A percentile compares a stretch with the other conserved stretches of the same genome.
phyloP scores from a whole-genome alignment of 1,284 basidiomycete species.

The Schizophyllum amplum region DNA sequence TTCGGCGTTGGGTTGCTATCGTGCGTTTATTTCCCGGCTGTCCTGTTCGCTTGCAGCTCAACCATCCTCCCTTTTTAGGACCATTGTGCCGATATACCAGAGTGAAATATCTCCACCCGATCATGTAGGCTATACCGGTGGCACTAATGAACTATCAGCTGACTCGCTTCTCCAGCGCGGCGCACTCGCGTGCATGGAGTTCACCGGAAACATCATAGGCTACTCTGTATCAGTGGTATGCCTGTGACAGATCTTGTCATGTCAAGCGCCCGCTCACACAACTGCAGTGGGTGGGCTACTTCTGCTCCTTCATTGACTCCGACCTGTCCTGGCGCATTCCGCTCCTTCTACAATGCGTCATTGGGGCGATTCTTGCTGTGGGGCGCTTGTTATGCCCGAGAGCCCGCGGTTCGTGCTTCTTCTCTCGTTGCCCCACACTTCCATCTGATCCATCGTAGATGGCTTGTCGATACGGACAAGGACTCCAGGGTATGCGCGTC shows the following conservation, averaged over 20 bases:
- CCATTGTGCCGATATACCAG: constrained; percentile 97
- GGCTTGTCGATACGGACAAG: constrained; percentile 86
- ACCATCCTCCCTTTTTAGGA: constrained; percentile 37
- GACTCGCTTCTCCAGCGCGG: constrained; percentile 56
- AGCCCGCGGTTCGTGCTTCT: constrained; percentile 62
- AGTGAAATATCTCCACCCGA: constrained; percentile 94
- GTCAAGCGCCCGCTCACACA: not conserved
- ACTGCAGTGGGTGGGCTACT: constrained; percentile 90
- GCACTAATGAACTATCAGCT: not conserved
- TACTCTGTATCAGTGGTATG: constrained; percentile 92
- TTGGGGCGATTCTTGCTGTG: constrained; percentile 74
- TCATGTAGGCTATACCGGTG: constrained; percentile 52
- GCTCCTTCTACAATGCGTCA: constrained; percentile 82
- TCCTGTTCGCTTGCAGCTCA: not conserved
- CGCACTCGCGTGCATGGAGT: constrained; percentile 93
- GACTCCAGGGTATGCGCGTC: constrained; percentile 84
- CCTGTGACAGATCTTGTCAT: constrained; percentile 12
- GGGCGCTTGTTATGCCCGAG: constrained; percentile 88
- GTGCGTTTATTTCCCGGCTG: constrained; percentile 35
- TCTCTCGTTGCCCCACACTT: not conserved
- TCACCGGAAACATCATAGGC: constrained; percentile 89
- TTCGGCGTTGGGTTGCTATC: constrained; percentile 92
- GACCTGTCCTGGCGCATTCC: constrained; percentile 82
- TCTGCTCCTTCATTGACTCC: constrained; percentile 81
- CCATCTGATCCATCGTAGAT: constrained; percentile 37